Conservation (phyloP, 1,284 basidiomycete species). For the Prillingera fragicola region DNA sequence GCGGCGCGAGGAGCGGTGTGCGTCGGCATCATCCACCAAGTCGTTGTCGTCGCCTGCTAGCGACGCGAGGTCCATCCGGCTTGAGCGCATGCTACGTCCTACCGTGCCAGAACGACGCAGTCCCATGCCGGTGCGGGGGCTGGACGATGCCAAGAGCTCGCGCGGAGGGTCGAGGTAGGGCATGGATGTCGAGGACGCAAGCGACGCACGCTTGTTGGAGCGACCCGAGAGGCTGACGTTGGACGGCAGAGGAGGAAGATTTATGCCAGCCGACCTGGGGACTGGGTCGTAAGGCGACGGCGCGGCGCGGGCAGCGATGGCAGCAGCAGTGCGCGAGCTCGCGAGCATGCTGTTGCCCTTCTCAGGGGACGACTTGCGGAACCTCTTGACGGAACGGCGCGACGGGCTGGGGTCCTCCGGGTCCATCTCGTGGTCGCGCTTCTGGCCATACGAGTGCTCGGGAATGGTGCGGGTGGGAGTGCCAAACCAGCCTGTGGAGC, state of each 20-base stretch:
- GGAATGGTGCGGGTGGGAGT: constrained; percentile 18
- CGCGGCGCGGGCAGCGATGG: too few species aligned
- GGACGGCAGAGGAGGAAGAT: constrained; percentile 33
- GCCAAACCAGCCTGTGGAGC: constrained; percentile 34
- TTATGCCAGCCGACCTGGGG: constrained; percentile 12
- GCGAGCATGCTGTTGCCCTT: background rate
- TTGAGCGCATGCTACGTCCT: constrained; percentile 22
- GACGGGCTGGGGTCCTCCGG: constrained; percentile 30
- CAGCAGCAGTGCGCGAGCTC: background rate
- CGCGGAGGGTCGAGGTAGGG: constrained; percentile 40
- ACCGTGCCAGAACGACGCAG: background rate
- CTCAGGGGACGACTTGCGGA: constrained; percentile 17
- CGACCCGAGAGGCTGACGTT: constrained; percentile 22
- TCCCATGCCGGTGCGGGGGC: constrained; percentile 11
- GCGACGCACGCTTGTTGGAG: constrained; percentile 1
- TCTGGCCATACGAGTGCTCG: background rate
- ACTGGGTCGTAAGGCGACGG: constrained; percentile 12
- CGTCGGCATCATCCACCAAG: constrained; percentile 1
- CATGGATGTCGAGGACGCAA: constrained; percentile 28
- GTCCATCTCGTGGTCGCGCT: constrained; percentile 26
- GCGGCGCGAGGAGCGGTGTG: background rate
- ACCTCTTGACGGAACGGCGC: constrained; percentile 22
- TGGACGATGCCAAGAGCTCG: constrained; percentile 17
- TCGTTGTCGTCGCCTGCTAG: constrained; percentile 19
- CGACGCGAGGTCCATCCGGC: constrained; percentile 21